Conservation (phyloP, 352 stramenopile species). For the Globisporangium cylindrosporum region DNA sequence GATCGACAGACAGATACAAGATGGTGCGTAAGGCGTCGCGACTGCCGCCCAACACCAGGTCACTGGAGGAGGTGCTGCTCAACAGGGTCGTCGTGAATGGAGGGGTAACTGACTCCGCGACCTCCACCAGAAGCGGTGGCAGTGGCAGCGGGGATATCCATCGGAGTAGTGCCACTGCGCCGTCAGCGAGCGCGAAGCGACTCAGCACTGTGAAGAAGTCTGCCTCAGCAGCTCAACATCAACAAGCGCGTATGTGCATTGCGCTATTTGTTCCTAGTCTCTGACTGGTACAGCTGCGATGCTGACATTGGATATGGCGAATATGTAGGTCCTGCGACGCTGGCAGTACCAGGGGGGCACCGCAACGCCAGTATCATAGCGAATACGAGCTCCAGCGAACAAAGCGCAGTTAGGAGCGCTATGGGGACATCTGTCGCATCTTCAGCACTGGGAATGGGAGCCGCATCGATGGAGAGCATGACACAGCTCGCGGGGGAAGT, state of each 20-base stretch:
- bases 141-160: neutral
- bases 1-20: no score
- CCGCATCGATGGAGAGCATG: slow-evolving; percentile 18
- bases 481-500: slow-evolving; percentile 25
- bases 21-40: slow-evolving; percentile 52
- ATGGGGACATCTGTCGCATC: neutral
- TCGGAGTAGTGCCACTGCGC: neutral
- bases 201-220: neutral
- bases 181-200: neutral
- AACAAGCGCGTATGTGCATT: slow-evolving; percentile 1
- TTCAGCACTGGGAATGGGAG: neutral
- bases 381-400: neutral
- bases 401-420: neutral
- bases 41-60: slow-evolving; percentile 51
- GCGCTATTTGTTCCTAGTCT: neutral
- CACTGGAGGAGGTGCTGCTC: slow-evolving; percentile 69
- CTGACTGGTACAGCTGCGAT: neutral
- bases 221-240: neutral
- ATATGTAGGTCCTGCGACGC: slow-evolving; percentile 2
- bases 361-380: slow-evolving; percentile 3
- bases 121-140: slow-evolving; percentile 1
- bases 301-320: neutral
- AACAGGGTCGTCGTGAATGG: slow-evolving; percentile 40
- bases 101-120: neutral
- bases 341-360: neutral